A percentile compares a stretch with the other conserved stretches of the same genome.
These are phyloP conservation scores for Plantago lanceolata DNA, from an alignment of 305 asterid species.

Conservation along the genomic window DNA sequence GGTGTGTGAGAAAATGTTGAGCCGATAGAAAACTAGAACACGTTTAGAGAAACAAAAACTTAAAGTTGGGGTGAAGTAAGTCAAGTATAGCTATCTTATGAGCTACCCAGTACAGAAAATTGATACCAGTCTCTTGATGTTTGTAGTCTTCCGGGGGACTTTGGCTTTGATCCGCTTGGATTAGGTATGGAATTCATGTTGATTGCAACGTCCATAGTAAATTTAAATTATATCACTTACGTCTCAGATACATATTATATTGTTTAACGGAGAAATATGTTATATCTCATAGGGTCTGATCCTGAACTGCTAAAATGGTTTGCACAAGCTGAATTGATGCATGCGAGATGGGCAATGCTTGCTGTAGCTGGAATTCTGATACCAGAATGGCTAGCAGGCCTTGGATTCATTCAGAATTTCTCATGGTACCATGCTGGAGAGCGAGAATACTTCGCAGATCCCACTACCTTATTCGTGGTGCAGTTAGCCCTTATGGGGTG, in stretches of 20 bases:
- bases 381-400: constrained; percentile 73
- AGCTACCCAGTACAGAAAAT: not conserved
- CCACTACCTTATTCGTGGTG: constrained; percentile 49
- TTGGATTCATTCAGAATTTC: constrained; percentile 63
- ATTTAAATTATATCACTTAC: not conserved
- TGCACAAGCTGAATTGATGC: constrained; percentile 83
- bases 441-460: constrained; percentile 66
- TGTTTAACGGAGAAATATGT: not conserved
- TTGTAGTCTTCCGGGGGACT: constrained; percentile 80
- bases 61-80: not conserved
- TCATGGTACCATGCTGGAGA: constrained; percentile 78
- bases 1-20: no score
- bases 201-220: not conserved
- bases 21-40: not conserved
- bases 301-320: constrained; percentile 75
- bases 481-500: constrained; percentile 78
- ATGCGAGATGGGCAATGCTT: constrained; percentile 84
- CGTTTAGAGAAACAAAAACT: not conserved
- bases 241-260: not conserved
- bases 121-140: constrained; percentile 10
- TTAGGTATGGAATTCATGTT: constrained; percentile 42
- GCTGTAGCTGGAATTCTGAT: constrained; percentile 74
- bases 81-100: not conserved
- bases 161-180: constrained; percentile 83
- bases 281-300: constrained; percentile 51